Base-by-base conservation (phyloP, 2,329 filamentous ascomycete genomes). In the Lojkania enalia region DNA sequence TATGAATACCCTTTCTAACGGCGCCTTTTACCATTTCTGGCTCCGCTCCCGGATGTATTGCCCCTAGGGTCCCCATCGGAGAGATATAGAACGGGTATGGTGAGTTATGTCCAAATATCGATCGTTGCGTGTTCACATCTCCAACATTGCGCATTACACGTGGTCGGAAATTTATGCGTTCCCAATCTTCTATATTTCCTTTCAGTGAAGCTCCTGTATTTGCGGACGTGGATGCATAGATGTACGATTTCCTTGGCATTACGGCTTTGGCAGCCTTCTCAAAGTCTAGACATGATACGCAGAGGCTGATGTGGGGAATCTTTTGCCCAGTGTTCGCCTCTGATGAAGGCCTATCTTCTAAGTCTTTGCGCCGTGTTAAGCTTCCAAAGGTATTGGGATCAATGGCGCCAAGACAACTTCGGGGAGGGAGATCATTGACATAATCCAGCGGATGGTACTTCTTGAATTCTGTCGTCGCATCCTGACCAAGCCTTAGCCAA, bases 21-120 rank as follows among this genome's bases (percentile, higher is more conserved):
- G 68, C 67, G 6, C 65, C 68, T 27, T 59, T 55, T 2, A 68
- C 58, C 51, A 72, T 58, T 14, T 67, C 67, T 21, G 60, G 56
- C 36, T 72, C 70, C 2, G 66, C 70, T 20, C 58, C 66, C 11
- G 59, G 39, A 36, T 72, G 64, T 1, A 65, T 65, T 1, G 67
- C 57, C 11, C 64, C 64, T 19, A 69, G 56, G 1, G 64, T 67
- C 1, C 69, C 70, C 55, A 69, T 69, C 0, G 70, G 69, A 1
- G 62, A 64, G 31, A 73, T 64, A 46, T 71, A 72, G 44, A 73
- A 70, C 0, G 70, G 70, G 23, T 70, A 63, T 2, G 48, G 53
- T 13, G 60, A 58, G 39, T 48, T 55, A 30, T 66, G 54, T 2
- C 70, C 70, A n/a, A 71, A 57, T 13, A 71, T 66, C 16, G 56